Evolutionary conservation across 2,329 filamentous ascomycete genomes (phyloP), one percentile per base, ranked within the genome.

Genomic region (Colletotrichum somersetense): DNA sequence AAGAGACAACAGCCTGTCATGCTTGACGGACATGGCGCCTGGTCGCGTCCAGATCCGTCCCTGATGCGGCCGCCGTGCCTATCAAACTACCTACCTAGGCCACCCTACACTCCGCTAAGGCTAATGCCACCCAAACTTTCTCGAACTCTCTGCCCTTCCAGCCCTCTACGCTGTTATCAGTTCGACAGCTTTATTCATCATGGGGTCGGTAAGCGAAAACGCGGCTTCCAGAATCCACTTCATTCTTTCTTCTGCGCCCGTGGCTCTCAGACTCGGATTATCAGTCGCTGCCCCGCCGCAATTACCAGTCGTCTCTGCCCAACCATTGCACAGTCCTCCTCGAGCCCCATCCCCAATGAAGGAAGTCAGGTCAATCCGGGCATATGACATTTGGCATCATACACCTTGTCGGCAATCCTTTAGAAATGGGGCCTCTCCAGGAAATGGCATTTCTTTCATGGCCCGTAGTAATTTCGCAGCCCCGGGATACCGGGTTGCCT

Each of bases 21-120:
- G 14, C 65, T 38, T 58, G 65, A 71, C 58, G 58, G 69, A 68
- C 58, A 62, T 59, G 69, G 69, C 58, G 68, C 50, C 58, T 68
- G 57, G 44, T 70, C 70, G 38, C 66, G 53, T 26, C 66, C 70
- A 55, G 66, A 55, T 59, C 42, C 53, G 70, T 65, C 46, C 50
- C 44, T 56, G 42, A 72, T 65, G 52, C 58, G 46, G 40, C n/a
- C 52, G 63, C n/a, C 52, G 63, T 58, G 65, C 65, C 65, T 61
- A 46, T 67, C 65, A 46, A 53, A 58, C 35, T 50, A 23, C 30
- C 30, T 30, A 4, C 30, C 30, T 30, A 2, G 58, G 44, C 53
- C 56, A 46, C 38, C 53, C 23, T 23, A 61, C 59, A 38, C 38
- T 35, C 66, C 66, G 55, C 59, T 42, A 72, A 65, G 23, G 48